Percentiles rank a stretch among this genome's conserved stretches.
Evolutionary conservation across 805 yeast species (phyloP).

Genomic region (Helenozyma baotianmanensis): DNA sequence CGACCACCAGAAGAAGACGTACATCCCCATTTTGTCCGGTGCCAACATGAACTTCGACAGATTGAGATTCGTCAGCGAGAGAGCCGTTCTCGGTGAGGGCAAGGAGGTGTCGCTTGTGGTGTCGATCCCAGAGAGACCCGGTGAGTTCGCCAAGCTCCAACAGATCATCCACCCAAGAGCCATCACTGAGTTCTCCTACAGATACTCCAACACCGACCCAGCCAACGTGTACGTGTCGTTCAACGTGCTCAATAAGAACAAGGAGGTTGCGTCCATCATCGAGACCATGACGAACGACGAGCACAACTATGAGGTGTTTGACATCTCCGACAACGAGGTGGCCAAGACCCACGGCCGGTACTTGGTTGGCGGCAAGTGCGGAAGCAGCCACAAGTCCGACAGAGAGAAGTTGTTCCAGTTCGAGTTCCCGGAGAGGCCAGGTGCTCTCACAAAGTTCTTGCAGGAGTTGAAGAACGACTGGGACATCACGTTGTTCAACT

Average conservation of each 20-base stretch:
- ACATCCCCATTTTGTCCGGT: conserved; percentile 85
- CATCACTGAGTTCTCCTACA: conserved; percentile 91
- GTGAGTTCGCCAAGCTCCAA: conserved; percentile 78
- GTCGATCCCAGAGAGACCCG: conserved; percentile 89
- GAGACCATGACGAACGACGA: conserved; percentile 57
- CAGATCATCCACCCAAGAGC: conserved; percentile 77
- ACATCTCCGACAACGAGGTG: conserved; percentile 86
- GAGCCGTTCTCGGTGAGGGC: conserved; percentile 98
- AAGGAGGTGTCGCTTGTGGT: conserved; percentile 89
- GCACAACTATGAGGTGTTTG: conserved; percentile 61
- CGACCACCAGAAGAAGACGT: conserved; percentile 65
- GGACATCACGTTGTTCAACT: conserved; percentile 94
- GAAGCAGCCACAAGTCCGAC: conserved; percentile 39
- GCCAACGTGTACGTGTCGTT: conserved; percentile 90
- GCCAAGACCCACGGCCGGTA: conserved; percentile 97
- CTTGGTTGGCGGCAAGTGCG: conserved; percentile 86
- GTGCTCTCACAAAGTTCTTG: conserved; percentile 82
- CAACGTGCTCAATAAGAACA: conserved; percentile 69
- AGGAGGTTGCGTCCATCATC: conserved; percentile 65
- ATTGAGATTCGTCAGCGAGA: conserved; percentile 89
- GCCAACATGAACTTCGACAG: conserved; percentile 99
- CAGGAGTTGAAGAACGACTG: conserved; percentile 67
- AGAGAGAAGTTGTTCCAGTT: conserved; percentile 78
- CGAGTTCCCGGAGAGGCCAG: conserved; percentile 97
- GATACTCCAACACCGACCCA: conserved; percentile 49